Conservation (phyloP, 768 basidiomycete genomes). For the Filobasidium floriforme region DNA sequence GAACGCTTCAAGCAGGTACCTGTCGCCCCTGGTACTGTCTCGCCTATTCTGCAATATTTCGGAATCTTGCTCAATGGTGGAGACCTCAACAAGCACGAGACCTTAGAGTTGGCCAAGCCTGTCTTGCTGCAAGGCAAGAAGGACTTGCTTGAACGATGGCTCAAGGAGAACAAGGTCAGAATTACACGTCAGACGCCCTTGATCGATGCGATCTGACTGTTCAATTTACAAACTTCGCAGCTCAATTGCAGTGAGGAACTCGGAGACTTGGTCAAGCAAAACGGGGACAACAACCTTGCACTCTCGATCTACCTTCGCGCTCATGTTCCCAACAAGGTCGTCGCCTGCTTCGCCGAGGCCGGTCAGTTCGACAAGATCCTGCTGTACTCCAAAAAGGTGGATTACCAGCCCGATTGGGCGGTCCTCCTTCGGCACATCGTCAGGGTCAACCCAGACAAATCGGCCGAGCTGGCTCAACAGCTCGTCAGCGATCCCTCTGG, state of each 20-base stretch:
- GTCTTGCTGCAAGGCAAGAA: slow-evolving; percentile 94
- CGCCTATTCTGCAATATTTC: slow-evolving; percentile 96
- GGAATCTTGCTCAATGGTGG: slow-evolving; percentile 98
- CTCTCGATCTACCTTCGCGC: slow-evolving; percentile 95
- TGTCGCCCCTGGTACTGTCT: slow-evolving; percentile 77
- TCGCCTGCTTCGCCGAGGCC: slow-evolving; percentile 97
- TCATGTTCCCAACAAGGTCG: slow-evolving; percentile 95
- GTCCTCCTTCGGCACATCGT: slow-evolving; percentile 89
- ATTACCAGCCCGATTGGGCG: slow-evolving; percentile 85
- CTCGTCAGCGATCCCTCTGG: slow-evolving; percentile 89
- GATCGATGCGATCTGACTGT: neutral
- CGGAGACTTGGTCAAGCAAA: slow-evolving; percentile 85
- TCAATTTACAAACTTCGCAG: slow-evolving; percentile 50
- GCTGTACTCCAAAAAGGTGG: slow-evolving; percentile 93
- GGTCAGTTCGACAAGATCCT: slow-evolving; percentile 98
- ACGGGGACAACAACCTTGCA: slow-evolving; percentile 87
- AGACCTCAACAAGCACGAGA: slow-evolving; percentile 92
- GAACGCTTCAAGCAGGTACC: slow-evolving; percentile 96
- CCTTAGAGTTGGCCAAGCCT: slow-evolving; percentile 87
- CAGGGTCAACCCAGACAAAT: slow-evolving; percentile 93
- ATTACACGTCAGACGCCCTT: neutral
- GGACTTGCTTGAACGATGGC: slow-evolving; percentile 94
- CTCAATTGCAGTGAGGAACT: slow-evolving; percentile 97
- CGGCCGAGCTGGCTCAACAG: slow-evolving; percentile 92
- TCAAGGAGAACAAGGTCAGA: slow-evolving; percentile 94